These are phyloP conservation scores for Oryza rufipogon DNA, from an alignment of 176 grass and related monocot species.

Conservation along the genomic window DNA sequence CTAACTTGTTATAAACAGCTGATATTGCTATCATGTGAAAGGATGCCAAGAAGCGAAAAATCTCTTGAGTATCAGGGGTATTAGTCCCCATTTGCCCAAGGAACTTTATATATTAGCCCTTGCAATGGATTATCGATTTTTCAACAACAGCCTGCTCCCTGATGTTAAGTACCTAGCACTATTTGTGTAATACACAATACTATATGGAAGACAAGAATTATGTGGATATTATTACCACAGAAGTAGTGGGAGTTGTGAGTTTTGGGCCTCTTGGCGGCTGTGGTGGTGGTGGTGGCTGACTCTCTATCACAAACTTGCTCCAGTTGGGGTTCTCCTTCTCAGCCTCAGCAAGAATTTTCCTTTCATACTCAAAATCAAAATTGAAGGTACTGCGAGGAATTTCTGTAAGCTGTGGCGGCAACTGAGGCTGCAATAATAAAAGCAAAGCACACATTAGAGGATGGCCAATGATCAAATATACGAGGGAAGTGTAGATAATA, in stretches of 20 bases:
- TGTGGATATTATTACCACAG: slow-evolving; percentile 34
- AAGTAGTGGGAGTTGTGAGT: slow-evolving; percentile 26
- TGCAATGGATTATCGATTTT: background rate
- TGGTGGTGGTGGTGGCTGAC: slow-evolving; percentile 40
- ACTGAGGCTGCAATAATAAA: slow-evolving; percentile 75
- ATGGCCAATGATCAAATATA: slow-evolving; percentile 1
- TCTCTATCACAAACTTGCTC: slow-evolving; percentile 69
- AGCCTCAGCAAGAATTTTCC: slow-evolving; percentile 86
- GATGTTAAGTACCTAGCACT: slow-evolving; percentile 1
- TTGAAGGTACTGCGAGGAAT: slow-evolving; percentile 80
- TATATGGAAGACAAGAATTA: background rate
- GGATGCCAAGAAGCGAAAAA: background rate
- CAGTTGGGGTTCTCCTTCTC: slow-evolving; percentile 92
- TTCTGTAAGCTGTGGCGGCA: slow-evolving; percentile 67
- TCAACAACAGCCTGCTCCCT: background rate
- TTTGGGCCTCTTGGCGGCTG: slow-evolving; percentile 46
- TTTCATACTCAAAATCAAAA: slow-evolving; percentile 95
- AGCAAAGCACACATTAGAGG: slow-evolving; percentile 25
- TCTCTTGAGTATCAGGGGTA: background rate
- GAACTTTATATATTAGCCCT: background rate
- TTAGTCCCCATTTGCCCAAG: background rate
- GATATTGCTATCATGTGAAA: slow-evolving; percentile 9
- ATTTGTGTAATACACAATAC: background rate
- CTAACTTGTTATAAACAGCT: background rate
- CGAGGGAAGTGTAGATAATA: background rate